phyloP scores from a whole-genome alignment of 2,329 filamentous ascomycete genomes.

The Rhexocercosporidium sp. region DNA sequence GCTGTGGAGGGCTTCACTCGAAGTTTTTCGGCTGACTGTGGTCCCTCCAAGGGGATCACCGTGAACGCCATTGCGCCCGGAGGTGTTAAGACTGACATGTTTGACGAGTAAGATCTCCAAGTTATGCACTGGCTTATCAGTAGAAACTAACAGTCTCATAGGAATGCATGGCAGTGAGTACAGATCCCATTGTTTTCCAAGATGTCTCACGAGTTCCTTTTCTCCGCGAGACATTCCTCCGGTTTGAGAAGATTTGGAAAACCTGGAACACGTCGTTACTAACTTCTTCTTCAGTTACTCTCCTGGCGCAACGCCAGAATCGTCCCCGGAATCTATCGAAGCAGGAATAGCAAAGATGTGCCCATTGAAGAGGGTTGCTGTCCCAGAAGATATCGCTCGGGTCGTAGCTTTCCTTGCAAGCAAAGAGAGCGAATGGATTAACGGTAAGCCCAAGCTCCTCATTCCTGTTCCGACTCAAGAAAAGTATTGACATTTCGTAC shows the following conservation, averaged over 20 bases:
- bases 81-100: conserved; percentile 70
- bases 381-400: conserved; percentile 60
- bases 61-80: conserved; percentile 72
- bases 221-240: background rate
- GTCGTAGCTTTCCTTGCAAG: conserved; percentile 50
- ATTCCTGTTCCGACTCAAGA: conserved; percentile 31
- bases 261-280: background rate
- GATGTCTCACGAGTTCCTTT: background rate
- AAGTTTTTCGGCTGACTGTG: conserved; percentile 65
- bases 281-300: conserved; percentile 51
- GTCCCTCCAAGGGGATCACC: conserved; percentile 62
- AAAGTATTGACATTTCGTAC: background rate
- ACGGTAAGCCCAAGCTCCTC: conserved; percentile 50
- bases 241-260: background rate
- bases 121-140: background rate
- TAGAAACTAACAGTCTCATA: conserved; percentile 12
- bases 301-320: conserved; percentile 56
- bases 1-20: conserved; percentile 78
- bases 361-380: conserved; percentile 63
- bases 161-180: conserved; percentile 52
- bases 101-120: conserved; percentile 60
- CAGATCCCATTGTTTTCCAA: background rate
- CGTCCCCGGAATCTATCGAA: conserved; percentile 61
- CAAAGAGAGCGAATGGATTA: conserved; percentile 68
- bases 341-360: conserved; percentile 57